Evolutionary conservation across 352 stramenopile genomes (phyloP).

Genomic region (Phytophthora rubi): DNA sequence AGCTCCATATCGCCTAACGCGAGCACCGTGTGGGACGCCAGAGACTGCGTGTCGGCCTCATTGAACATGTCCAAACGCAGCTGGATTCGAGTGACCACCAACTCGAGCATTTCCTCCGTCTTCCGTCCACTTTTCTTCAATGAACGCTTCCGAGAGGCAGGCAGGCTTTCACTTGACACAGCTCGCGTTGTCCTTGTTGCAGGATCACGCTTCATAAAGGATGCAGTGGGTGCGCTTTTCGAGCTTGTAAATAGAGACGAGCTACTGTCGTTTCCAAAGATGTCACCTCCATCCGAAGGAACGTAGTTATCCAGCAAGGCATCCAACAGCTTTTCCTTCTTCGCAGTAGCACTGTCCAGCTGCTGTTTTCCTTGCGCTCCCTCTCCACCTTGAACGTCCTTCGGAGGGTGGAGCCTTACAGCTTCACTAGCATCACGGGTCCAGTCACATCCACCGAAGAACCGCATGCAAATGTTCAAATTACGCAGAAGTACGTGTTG

Average conservation of each 20-base stretch:
- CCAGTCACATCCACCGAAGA: conserved; percentile 89
- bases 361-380: conserved; percentile 5
- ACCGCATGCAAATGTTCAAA: conserved; percentile 89
- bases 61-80: conserved; percentile 87
- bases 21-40: conserved; percentile 79
- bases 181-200: conserved; percentile 30
- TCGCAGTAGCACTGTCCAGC: conserved; percentile 22
- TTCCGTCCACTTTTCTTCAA: conserved; percentile 85
- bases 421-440: conserved; percentile 58
- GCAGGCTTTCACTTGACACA: conserved; percentile 23
- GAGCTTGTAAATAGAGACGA: conserved; percentile 49
- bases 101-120: conserved; percentile 90
- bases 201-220: conserved; percentile 44
- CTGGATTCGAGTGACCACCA: conserved; percentile 82
- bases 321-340: conserved; percentile 82
- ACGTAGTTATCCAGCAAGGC: conserved; percentile 88
- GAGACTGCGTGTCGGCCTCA: conserved; percentile 69
- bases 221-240: conserved; percentile 43
- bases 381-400: conserved; percentile 7
- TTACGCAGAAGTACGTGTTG: conserved; percentile 86
- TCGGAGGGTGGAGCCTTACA: conserved; percentile 30
- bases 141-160: conserved; percentile 54
- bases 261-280: conserved; percentile 55
- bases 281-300: conserved; percentile 53
- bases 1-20: conserved; percentile 85